Base-by-base conservation (phyloP, 495 filamentous ascomycete genomes). In the Extremus antarcticus region DNA sequence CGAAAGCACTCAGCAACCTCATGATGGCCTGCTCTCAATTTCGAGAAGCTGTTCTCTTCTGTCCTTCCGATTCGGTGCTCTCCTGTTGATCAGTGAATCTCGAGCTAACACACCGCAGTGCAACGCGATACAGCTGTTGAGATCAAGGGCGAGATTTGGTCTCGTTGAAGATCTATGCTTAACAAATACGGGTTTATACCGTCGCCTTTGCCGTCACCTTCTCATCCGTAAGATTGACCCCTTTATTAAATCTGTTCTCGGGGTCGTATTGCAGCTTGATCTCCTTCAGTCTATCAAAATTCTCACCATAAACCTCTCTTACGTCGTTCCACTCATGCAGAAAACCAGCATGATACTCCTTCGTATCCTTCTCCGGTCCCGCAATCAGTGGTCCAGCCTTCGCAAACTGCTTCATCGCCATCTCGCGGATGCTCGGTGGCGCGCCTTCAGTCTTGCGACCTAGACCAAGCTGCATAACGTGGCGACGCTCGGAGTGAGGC, bases 231-330 rank as follows among this genome's bases (percentile, higher is more conserved):
- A 58, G 23, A 22, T 53, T 38, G 1, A 58, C 56, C 0, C 56
- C 50, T 23, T 50, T 53, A 20, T 58, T 48, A 21, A 58, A 58
- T 19, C 50, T 10, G 22, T 58, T 58, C 3, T 50, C 55, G 38
- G 66, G 66, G 53, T 64, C 64, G 22, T 60, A 63, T 17, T 43
- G 55, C 47, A 51, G 51, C 59, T 67, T 66, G 29, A 65, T 22
- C 24, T 29, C 51, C 47, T 38, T 54, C 63, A 68, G 32, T 50
- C 49, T 65, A 15, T 60, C 55, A 16, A 51, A 59, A 25, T 68
- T 66, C 55, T 59, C 59, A 9, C 64, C 64, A 57, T 65, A 68
- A 35, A 68, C 59, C 52, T 63, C 21, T 4, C 38, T n/a, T 25
- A 59, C 16, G 32, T 59, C 46, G 17, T 55, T 58, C 45, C 39